Conservation (phyloP, 2,329 filamentous ascomycete genomes). For the Diaporthe longicolla region DNA sequence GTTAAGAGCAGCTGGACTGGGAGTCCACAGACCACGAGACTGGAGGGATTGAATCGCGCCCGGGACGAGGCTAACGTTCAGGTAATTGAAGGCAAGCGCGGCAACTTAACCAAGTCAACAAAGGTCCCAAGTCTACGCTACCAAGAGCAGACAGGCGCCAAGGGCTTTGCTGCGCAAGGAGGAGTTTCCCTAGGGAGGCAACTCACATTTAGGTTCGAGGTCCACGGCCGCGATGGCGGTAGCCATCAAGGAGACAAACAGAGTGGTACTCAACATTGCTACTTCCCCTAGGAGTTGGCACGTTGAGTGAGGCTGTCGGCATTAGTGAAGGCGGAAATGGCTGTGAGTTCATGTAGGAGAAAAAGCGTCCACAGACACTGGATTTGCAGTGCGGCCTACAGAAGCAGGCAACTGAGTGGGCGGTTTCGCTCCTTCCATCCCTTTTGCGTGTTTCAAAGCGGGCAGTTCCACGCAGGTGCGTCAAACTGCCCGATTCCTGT, state of each 20-base stretch:
- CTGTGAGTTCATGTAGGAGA: background rate
- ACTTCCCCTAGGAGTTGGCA: background rate
- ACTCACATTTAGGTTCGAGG: constrained; percentile 7
- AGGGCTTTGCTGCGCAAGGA: background rate
- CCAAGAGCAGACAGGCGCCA: background rate
- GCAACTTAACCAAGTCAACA: background rate
- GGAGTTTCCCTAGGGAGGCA: background rate
- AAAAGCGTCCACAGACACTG: background rate
- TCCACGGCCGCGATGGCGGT: background rate
- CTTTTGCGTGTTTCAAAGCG: background rate
- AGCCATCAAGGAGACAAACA: background rate
- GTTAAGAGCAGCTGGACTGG: background rate
- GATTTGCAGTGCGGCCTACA: background rate
- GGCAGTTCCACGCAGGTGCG: background rate
- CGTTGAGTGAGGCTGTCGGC: background rate
- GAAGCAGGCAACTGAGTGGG: no score
- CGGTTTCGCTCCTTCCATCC: background rate
- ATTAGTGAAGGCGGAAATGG: background rate
- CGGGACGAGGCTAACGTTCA: background rate
- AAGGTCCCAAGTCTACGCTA: background rate
- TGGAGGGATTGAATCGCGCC: background rate
- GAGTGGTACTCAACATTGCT: background rate
- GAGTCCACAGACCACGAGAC: constrained; percentile 7
- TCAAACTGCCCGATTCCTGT: background rate
- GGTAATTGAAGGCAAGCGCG: background rate